phyloP scores from a whole-genome alignment of 768 basidiomycete species.

The Leccinum truebloodii region DNA sequence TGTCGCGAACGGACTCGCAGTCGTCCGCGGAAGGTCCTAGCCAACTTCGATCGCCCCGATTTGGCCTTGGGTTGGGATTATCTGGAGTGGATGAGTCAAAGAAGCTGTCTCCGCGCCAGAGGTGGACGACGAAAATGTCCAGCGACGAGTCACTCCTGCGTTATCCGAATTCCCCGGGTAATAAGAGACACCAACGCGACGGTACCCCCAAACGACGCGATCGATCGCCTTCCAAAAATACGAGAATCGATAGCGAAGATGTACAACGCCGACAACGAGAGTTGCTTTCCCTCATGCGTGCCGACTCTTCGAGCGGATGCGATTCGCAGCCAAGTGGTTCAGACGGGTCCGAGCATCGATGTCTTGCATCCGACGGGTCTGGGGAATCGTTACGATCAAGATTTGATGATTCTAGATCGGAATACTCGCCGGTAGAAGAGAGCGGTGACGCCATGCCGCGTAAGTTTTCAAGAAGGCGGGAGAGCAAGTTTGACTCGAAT shows the following conservation, averaged over 20 bases:
- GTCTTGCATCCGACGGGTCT: conserved; percentile 18
- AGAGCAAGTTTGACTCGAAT: conserved; percentile 7
- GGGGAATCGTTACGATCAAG: conserved; percentile 23
- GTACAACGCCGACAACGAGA: conserved; percentile 23
- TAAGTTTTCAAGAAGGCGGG: conserved; percentile 3
- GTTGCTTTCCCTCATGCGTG: conserved; percentile 13
- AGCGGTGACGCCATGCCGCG: conserved; percentile 2
- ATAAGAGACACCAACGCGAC: conserved; percentile 13
- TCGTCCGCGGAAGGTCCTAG: conserved; percentile 21
- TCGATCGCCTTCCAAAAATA: conserved; percentile 9
- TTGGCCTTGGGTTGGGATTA: conserved; percentile 32
- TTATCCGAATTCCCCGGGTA: conserved; percentile 6
- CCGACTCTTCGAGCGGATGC: conserved; percentile 14
- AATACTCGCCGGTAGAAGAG: conserved; percentile 33
- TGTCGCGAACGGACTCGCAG: conserved; percentile 21
- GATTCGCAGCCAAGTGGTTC: conserved; percentile 23
- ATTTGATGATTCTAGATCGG: conserved; percentile 31
- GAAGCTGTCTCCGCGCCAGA: conserved; percentile 15
- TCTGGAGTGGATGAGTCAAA: conserved; percentile 16
- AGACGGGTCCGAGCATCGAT: conserved; percentile 15
- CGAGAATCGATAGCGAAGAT: conserved; percentile 9
- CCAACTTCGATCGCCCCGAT: conserved; percentile 27
- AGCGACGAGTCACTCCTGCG: conserved; percentile 7
- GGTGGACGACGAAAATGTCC: conserved; percentile 14
- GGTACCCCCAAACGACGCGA: conserved; percentile 14